Evolutionary conservation across 805 yeast genomes (phyloP).

Genomic region (Candida ipomoeae): DNA sequence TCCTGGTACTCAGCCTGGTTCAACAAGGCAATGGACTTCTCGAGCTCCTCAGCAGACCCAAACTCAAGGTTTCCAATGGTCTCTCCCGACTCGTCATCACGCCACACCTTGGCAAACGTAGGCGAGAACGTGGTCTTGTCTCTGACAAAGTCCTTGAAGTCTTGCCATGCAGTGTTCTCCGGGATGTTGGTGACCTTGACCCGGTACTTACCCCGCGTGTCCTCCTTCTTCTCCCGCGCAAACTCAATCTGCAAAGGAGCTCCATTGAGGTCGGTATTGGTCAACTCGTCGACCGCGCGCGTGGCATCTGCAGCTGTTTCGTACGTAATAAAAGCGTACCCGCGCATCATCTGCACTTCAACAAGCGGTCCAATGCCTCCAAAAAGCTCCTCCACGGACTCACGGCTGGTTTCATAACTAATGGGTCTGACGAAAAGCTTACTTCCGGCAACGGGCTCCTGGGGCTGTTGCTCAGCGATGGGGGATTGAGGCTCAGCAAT

Average conservation of each 20-base stretch:
- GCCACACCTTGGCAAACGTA: conserved; percentile 52
- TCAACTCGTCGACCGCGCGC: conserved; percentile 45
- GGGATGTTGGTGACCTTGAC: conserved; percentile 67
- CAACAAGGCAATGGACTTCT: conserved; percentile 66
- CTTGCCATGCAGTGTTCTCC: conserved; percentile 81
- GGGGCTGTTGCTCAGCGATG: conserved; percentile 1
- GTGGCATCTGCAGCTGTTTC: conserved; percentile 56
- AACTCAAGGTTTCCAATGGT: conserved; percentile 53
- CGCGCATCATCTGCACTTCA: conserved; percentile 70
- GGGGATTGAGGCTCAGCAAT: conserved; percentile 3
- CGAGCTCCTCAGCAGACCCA: conserved; percentile 66
- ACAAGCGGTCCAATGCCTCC: conserved; percentile 60
- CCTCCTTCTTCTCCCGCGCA: conserved; percentile 53
- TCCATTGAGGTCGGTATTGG: conserved; percentile 46
- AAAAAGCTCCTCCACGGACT: conserved; percentile 68
- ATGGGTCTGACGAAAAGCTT: conserved; percentile 59
- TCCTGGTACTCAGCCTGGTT: conserved; percentile 73
- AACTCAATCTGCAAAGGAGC: conserved; percentile 49
- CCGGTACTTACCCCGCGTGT: conserved; percentile 70
- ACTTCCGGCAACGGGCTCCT: conserved; percentile 1
- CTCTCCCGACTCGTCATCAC: conserved; percentile 44
- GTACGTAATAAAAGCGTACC: conserved; percentile 87
- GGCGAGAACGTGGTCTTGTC: conserved; percentile 64
- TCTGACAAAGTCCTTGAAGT: conserved; percentile 83
- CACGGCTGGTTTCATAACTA: conserved; percentile 45